These are phyloP conservation scores for Stephanodiscus triporus DNA, from an alignment of 108 stramenopile species.

Conservation along the genomic window DNA sequence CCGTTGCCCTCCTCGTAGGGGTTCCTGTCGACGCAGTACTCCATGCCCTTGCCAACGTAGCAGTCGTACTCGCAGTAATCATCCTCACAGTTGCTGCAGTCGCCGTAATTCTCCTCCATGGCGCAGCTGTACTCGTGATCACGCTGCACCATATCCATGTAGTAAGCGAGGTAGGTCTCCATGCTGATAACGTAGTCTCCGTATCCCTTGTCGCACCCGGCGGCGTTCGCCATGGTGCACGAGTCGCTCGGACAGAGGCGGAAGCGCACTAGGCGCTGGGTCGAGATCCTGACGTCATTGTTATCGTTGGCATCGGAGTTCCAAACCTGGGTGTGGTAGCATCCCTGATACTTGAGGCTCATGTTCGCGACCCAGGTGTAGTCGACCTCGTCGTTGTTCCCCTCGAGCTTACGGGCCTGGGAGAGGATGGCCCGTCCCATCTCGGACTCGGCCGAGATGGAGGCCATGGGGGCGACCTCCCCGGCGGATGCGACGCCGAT, in stretches of 20 bases:
- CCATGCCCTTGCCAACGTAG: slow-evolving; percentile 60
- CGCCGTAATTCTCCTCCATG: slow-evolving; percentile 52
- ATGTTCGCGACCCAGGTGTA: slow-evolving; percentile 74
- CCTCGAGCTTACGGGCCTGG: slow-evolving; percentile 62
- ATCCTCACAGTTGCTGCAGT: slow-evolving; percentile 55
- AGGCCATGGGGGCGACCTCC: slow-evolving; percentile 7
- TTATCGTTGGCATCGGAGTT: slow-evolving; percentile 67
- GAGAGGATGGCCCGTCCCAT: slow-evolving; percentile 59
- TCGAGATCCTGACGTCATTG: slow-evolving; percentile 70
- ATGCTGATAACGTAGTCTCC: slow-evolving; percentile 90
- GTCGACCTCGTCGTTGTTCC: slow-evolving; percentile 46
- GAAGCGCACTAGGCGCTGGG: slow-evolving; percentile 80
- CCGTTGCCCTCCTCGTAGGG: slow-evolving; percentile 64
- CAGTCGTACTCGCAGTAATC: slow-evolving; percentile 74
- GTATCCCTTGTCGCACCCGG: slow-evolving; percentile 67
- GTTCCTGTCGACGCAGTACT: slow-evolving; percentile 66
- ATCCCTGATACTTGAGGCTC: slow-evolving; percentile 90
- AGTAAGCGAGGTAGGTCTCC: slow-evolving; percentile 77
- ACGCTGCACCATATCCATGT: slow-evolving; percentile 52
- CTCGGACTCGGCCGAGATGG: slow-evolving; percentile 56
- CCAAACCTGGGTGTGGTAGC: slow-evolving; percentile 83
- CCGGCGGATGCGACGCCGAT: slow-evolving; percentile 17
- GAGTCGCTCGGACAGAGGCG: slow-evolving; percentile 73
- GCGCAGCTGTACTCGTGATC: slow-evolving; percentile 65
- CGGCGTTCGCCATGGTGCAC: slow-evolving; percentile 59